A percentile compares a stretch with the other conserved stretches of the same genome.
These are phyloP conservation scores for Tillandsia fasciculata DNA, from an alignment of 176 grass and related monocot genomes.

Conservation along the genomic window DNA sequence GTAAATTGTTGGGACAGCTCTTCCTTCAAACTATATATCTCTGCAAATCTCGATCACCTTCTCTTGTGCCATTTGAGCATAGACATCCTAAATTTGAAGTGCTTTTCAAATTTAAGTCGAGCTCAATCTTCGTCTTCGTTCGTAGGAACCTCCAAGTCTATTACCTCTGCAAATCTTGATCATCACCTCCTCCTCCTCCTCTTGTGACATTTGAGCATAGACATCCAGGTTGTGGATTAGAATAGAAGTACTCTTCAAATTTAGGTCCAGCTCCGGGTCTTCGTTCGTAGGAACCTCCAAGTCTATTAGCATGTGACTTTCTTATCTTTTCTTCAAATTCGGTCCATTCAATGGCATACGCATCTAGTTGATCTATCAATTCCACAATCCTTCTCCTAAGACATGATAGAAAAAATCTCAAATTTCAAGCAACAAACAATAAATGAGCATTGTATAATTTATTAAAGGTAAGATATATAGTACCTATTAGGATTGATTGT, in stretches of 20 bases:
- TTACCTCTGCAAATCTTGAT: background rate
- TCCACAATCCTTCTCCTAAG: background rate
- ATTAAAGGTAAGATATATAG: background rate
- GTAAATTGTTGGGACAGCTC: too few species aligned
- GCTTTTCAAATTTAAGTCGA: constrained; percentile 45
- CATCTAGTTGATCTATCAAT: background rate
- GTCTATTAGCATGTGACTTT: background rate
- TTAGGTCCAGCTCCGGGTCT: background rate
- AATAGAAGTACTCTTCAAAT: background rate
- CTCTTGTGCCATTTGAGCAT: constrained; percentile 29
- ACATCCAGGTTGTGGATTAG: background rate
- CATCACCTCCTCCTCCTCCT: background rate
- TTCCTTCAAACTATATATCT: too few species aligned
- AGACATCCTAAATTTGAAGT: constrained; percentile 68
- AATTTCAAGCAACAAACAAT: background rate
- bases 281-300: background rate
- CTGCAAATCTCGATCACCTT: background rate
- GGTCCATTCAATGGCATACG: background rate
- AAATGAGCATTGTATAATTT: background rate
- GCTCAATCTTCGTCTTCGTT: constrained; percentile 25
- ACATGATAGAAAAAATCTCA: background rate
- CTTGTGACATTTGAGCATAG: background rate
- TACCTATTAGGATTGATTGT: constrained; percentile 15
- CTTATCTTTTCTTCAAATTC: background rate
- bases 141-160: constrained; percentile 55